Evolutionary conservation across 129 eudicot genomes (phyloP), one percentile per base, ranked within the genome.

Genomic region (Rutidosis leptorrhynchoides): DNA sequence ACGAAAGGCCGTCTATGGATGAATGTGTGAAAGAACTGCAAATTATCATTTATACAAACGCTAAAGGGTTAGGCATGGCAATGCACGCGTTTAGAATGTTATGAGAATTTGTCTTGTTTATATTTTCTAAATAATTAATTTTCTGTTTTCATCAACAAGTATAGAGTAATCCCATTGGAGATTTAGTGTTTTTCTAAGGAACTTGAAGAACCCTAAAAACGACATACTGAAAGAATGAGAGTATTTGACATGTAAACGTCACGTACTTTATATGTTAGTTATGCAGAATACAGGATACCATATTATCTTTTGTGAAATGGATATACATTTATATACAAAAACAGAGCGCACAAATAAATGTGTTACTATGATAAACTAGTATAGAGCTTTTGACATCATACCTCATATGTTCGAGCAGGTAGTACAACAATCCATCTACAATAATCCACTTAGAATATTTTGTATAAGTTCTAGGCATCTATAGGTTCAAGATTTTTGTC

Each of bases 11-110:
- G 35, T 83, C 95, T n/a, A 93, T 93, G 95, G 83, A 78, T 69
- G 96, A 84, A 59, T 93, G 98, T 42, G 90, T 84, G 58, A 93
- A 84, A 69, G 96, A 93, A 72, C 96, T 93, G 53, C 98, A 88
- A 63, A 70, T 83, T 35, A 86, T 88, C 68, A 61, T 76, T 56
- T 72, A 74, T 80, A 84, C 86, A 54, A 93, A 93, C 68, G 68
- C 96, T 57, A 93, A 93, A 93, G 90, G 95, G 62, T 37, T 84
- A 54, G 80, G 85, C 55, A 93, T 88, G 98, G 48, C 96, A 28
- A 67, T 86, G 87, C 96, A 86, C 69, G 46, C 92, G 7, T 75
- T 85, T 37, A 87, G 98, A 80, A 83, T 88, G 96, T 55, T 93
- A 74, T 93, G 80, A 85, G 56, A 52, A 61, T 21, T 75, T 22